These are phyloP conservation scores for Phialocephala sp. DNA, from an alignment of 2,329 filamentous ascomycete genomes.

Conservation along the genomic window DNA sequence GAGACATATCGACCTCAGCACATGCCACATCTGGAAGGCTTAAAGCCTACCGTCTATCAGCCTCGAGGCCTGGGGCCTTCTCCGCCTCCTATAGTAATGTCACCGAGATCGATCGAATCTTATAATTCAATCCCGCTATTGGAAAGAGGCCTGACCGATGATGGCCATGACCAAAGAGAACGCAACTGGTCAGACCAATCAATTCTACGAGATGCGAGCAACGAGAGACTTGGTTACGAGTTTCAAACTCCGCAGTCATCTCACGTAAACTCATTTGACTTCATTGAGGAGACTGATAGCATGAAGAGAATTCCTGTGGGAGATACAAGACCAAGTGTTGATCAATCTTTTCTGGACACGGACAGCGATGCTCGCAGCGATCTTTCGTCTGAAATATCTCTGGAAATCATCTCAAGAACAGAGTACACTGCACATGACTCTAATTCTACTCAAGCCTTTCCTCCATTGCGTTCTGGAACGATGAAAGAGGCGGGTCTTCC, in stretches of 20 bases:
- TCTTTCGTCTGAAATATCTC: conserved; percentile 67
- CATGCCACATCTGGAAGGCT: conserved; percentile 27
- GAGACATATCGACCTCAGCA: conserved; percentile 34
- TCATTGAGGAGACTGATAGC: conserved; percentile 59
- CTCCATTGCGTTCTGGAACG: conserved; percentile 39
- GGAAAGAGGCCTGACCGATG: conserved; percentile 66
- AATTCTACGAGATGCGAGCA: conserved; percentile 56
- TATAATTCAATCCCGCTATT: conserved; percentile 80
- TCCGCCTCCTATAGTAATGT: conserved; percentile 49
- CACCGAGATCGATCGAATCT: conserved; percentile 71
- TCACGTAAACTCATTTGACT: conserved; percentile 56
- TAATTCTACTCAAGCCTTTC: conserved; percentile 44
- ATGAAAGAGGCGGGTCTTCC: conserved; percentile 38
- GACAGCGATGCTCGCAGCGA: conserved; percentile 54
- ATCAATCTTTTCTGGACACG: conserved; percentile 45
- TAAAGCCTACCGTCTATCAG: conserved; percentile 40
- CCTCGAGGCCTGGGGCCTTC: conserved; percentile 39
- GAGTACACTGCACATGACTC: conserved; percentile 40
- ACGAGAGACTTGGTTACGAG: conserved; percentile 39
- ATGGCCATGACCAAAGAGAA: conserved; percentile 50
- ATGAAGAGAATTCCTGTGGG: conserved; percentile 42
- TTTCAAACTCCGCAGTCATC: conserved; percentile 39
- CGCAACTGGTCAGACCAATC: conserved; percentile 62
- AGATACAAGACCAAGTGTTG: conserved; percentile 33
- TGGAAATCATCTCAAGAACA: conserved; percentile 49